Conservation (phyloP, 148 eudicot species). For the Persicaria maculosa region DNA sequence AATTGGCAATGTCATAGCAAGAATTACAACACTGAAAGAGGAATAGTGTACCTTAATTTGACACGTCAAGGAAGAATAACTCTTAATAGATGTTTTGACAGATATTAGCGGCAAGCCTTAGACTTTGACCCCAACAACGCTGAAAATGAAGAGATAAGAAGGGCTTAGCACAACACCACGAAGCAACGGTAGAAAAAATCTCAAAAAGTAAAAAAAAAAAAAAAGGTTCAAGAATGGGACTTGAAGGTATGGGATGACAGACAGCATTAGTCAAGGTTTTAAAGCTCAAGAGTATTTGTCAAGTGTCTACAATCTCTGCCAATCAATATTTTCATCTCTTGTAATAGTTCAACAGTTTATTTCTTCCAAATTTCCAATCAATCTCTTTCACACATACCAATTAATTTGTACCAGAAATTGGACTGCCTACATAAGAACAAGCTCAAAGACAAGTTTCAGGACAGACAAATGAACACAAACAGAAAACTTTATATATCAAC, state of each 20-base stretch:
- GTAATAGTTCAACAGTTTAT: too few species aligned
- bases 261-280: not conserved
- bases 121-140: not conserved
- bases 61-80: not conserved
- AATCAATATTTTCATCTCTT: too few species aligned
- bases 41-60: not conserved
- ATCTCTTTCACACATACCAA: too few species aligned
- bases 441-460: not conserved
- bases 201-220: too few species aligned
- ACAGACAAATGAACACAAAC: not conserved
- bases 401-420: not conserved
- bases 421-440: not conserved
- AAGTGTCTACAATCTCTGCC: too few species aligned
- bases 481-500: not conserved
- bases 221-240: not conserved
- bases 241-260: not conserved
- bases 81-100: not conserved
- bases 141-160: not conserved
- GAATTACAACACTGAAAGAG: not conserved
- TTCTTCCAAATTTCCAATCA: too few species aligned
- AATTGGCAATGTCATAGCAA: not conserved
- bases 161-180: constrained; percentile 1
- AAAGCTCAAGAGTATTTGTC: not conserved
- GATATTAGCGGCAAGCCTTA: not conserved
- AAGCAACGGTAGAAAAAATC: not conserved